A percentile compares a stretch with the other conserved stretches of the same genome.
Conservation (phyloP, 345 rosid genomes). For the Cardamine occulta region DNA sequence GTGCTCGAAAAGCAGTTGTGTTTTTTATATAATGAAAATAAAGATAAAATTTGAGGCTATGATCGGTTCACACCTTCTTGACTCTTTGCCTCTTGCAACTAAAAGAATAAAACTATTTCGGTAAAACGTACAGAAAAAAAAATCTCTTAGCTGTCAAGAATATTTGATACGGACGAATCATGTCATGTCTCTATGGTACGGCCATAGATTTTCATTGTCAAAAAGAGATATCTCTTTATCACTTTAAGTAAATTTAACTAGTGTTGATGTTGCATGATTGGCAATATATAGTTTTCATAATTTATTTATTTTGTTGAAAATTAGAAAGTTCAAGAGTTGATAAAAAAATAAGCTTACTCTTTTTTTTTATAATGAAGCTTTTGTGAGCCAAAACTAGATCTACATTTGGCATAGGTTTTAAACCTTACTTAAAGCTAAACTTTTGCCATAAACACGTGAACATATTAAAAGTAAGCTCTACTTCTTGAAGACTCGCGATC, state of each 20-base stretch:
- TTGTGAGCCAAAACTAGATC: constrained; percentile 4
- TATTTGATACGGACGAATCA: constrained; percentile 37
- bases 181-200: constrained; percentile 17
- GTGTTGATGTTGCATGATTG: not conserved
- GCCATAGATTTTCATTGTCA: constrained; percentile 1
- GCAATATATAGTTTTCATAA: not conserved
- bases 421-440: not conserved
- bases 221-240: not conserved
- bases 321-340: not conserved
- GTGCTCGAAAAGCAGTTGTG: not conserved
- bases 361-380: not conserved
- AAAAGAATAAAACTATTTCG: constrained; percentile 19
- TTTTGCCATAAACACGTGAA: constrained; percentile 6
- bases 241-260: not conserved
- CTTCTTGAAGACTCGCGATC: constrained; percentile 37
- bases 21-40: not conserved
- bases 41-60: not conserved
- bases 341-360: not conserved
- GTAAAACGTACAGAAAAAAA: constrained; percentile 18
- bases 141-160: constrained; percentile 32
- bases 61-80: constrained; percentile 13
- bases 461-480: not conserved
- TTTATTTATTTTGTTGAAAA: not conserved
- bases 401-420: not conserved
- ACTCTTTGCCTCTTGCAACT: constrained; percentile 31